Percentiles rank a stretch among this genome's conserved stretches.
phyloP scores from a whole-genome alignment of 208 protist species.

The Leishmania martiniquensis region DNA sequence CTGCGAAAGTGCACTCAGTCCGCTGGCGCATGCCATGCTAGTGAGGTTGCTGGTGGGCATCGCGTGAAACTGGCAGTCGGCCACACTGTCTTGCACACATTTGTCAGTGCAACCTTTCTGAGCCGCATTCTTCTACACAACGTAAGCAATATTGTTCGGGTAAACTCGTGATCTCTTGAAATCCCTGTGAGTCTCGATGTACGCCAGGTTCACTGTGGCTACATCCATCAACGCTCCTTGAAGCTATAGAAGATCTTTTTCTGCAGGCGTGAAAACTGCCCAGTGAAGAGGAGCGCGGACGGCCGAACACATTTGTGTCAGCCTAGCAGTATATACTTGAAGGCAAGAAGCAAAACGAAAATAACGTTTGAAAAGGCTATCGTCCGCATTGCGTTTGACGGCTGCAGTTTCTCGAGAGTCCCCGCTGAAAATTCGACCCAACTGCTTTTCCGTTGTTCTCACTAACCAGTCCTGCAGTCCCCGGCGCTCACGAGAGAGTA shows the following conservation, averaged over 20 bases:
- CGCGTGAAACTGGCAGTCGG: no score
- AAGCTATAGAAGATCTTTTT: not conserved
- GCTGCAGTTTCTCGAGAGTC: not conserved
- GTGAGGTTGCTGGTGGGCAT: conserved; percentile 58
- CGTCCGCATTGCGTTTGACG: not conserved
- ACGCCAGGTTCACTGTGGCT: not conserved
- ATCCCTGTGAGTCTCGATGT: no score
- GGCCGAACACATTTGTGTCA: not conserved
- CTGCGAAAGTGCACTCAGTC: conserved; percentile 78
- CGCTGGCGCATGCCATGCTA: conserved; percentile 84
- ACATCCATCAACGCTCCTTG: not conserved
- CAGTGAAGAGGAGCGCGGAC: not conserved
- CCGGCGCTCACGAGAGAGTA: not conserved
- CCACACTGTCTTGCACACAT: not conserved
- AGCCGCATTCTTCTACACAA: not conserved
- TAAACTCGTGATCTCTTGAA: not conserved
- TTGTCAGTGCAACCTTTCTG: not conserved
- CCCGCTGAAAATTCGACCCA: not conserved
- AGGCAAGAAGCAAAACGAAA: not conserved
- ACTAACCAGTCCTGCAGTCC: not conserved
- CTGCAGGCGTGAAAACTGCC: not conserved
- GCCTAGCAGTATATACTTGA: not conserved
- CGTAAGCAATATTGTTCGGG: not conserved
- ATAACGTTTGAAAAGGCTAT: not conserved
- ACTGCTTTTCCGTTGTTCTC: not conserved